phyloP scores from a whole-genome alignment of 1,139 yeast species.

The Arxiozyma slooffiae region DNA sequence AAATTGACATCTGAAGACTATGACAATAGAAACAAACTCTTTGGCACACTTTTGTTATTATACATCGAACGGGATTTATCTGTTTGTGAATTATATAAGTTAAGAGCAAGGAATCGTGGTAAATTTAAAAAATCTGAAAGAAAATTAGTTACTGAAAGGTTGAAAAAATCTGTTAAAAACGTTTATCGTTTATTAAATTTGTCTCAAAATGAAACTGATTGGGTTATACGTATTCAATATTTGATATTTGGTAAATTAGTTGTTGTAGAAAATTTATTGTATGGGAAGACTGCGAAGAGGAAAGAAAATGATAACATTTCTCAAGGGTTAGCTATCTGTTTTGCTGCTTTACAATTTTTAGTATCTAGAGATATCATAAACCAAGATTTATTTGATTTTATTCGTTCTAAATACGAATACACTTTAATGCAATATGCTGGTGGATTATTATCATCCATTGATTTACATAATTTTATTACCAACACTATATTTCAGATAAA shows the following conservation, averaged over 20 bases:
- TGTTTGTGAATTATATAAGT: constrained; percentile 24
- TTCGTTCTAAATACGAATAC: constrained; percentile 24
- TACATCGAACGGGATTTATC: constrained; percentile 29
- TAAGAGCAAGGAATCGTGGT: constrained; percentile 26
- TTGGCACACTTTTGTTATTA: constrained; percentile 23
- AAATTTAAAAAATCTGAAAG: constrained; percentile 28
- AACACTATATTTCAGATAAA: constrained; percentile 25
- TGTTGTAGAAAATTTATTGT: constrained; percentile 38
- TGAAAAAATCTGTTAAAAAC: constrained; percentile 50
- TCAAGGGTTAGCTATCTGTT: constrained; percentile 17
- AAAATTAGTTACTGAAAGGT: constrained; percentile 52
- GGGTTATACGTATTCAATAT: constrained; percentile 43
- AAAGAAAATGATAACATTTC: constrained; percentile 21
- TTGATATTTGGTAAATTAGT: constrained; percentile 50
- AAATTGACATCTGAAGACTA: constrained; percentile 20
- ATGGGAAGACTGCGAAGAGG: constrained; percentile 53
- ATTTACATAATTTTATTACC: constrained; percentile 18
- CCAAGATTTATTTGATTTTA: constrained; percentile 12
- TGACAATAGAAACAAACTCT: constrained; percentile 23
- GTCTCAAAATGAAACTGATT: constrained; percentile 32
- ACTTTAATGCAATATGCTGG: constrained; percentile 24
- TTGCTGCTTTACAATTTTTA: constrained; percentile 20
- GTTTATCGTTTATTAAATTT: constrained; percentile 39
- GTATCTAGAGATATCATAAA: constrained; percentile 10
- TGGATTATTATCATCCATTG: constrained; percentile 16